Evolutionary conservation across 2,329 filamentous ascomycete species (phyloP).

Genomic region (Aspergillus hiratsukae): DNA sequence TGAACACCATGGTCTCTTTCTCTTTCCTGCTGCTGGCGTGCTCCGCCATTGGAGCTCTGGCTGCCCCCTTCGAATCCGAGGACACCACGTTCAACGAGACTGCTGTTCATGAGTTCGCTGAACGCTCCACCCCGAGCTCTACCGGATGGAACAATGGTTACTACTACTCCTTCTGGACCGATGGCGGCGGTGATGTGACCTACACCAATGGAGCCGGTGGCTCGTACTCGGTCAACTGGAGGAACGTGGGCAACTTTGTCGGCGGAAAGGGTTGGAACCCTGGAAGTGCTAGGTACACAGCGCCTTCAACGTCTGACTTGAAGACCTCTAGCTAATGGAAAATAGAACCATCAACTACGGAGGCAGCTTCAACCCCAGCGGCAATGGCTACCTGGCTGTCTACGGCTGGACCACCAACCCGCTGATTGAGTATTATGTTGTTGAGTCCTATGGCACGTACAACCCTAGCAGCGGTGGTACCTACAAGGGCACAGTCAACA

Average conservation of each 20-base stretch:
- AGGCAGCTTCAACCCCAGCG: constrained; percentile 26
- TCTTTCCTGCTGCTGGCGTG: constrained; percentile 19
- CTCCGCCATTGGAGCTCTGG: constrained; percentile 17
- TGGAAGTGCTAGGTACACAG: constrained; percentile 45
- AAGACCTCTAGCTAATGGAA: not conserved
- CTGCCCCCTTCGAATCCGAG: constrained; percentile 18
- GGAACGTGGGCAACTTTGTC: constrained; percentile 50
- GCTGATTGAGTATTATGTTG: constrained; percentile 37
- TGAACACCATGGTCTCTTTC: constrained; percentile 24
- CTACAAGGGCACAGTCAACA: constrained; percentile 31
- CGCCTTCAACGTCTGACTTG: not conserved
- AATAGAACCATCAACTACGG: constrained; percentile 24
- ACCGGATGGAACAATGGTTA: constrained; percentile 40
- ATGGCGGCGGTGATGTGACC: constrained; percentile 40
- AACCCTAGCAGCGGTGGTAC: constrained; percentile 26
- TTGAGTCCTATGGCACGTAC: constrained; percentile 32
- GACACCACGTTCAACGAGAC: constrained; percentile 12
- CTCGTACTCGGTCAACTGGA: constrained; percentile 46
- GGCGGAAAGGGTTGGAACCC: constrained; percentile 58
- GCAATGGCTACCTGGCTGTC: constrained; percentile 31
- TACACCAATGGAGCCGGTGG: constrained; percentile 46
- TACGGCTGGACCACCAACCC: constrained; percentile 42
- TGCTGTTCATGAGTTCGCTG: constrained; percentile 2
- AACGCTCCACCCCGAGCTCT: constrained; percentile 21
- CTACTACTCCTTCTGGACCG: constrained; percentile 50